Evolutionary conservation across 805 yeast genomes (phyloP).

Genomic region (Suhomyces xylopsoci): DNA sequence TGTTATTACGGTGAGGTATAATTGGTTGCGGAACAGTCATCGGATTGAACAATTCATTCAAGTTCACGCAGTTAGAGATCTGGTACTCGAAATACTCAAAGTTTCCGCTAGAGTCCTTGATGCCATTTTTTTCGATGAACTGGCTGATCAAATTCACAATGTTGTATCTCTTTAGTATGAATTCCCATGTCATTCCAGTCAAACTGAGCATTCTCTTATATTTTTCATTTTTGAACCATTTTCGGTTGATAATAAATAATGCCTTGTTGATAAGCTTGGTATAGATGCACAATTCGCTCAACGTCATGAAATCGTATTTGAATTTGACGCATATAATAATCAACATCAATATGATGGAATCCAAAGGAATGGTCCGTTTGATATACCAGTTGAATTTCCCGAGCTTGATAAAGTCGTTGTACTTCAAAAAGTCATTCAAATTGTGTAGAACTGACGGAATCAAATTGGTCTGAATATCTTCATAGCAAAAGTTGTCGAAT

Average conservation of each 20-base stretch:
- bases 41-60: constrained; percentile 39
- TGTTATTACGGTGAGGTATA: background rate
- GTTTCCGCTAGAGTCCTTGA: background rate
- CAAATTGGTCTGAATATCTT: constrained; percentile 49
- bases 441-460: constrained; percentile 58
- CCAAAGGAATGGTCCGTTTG: constrained; percentile 58
- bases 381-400: constrained; percentile 61
- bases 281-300: constrained; percentile 34
- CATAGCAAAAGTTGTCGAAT: constrained; percentile 44
- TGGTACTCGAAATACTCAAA: constrained; percentile 41
- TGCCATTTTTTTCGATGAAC: constrained; percentile 16
- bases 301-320: constrained; percentile 39
- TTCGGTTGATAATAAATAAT: constrained; percentile 39
- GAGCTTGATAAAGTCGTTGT: constrained; percentile 49
- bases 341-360: constrained; percentile 51
- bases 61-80: constrained; percentile 35
- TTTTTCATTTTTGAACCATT: constrained; percentile 46
- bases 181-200: constrained; percentile 43
- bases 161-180: constrained; percentile 33
- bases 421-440: constrained; percentile 51
- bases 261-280: constrained; percentile 42
- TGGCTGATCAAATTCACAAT: constrained; percentile 28
- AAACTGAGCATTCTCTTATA: constrained; percentile 44
- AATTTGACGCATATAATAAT: constrained; percentile 53
- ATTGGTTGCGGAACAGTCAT: constrained; percentile 45